A percentile compares a stretch with the other conserved stretches of the same genome.
Evolutionary conservation across 2,329 filamentous ascomycete species (phyloP).

Genomic region (Botrytis medusae): DNA sequence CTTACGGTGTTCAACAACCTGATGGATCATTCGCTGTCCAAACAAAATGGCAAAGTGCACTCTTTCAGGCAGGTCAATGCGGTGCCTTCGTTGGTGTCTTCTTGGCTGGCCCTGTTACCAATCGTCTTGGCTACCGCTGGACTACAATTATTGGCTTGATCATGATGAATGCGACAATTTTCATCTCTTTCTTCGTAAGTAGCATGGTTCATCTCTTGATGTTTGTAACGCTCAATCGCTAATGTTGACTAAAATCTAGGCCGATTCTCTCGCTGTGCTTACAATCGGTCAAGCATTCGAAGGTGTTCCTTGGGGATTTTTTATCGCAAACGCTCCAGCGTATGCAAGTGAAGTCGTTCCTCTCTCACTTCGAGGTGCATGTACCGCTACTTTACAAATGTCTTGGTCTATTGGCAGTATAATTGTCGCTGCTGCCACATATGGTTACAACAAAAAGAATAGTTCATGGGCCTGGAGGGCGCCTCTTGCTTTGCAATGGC

Average conservation of each 20-base stretch:
- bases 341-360: slow-evolving; percentile 64
- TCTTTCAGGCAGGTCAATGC: slow-evolving; percentile 55
- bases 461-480: slow-evolving; percentile 46
- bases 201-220: not conserved
- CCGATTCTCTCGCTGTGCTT: slow-evolving; percentile 40
- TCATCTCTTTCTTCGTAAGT: slow-evolving; percentile 48
- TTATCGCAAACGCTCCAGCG: slow-evolving; percentile 64
- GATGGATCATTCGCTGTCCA: slow-evolving; percentile 44
- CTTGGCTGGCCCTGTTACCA: slow-evolving; percentile 60
- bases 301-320: slow-evolving; percentile 65
- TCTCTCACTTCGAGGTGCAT: slow-evolving; percentile 55
- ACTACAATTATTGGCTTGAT: slow-evolving; percentile 57
- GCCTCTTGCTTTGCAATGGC: slow-evolving; percentile 53
- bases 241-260: not conserved
- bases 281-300: slow-evolving; percentile 44
- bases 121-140: slow-evolving; percentile 58
- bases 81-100: slow-evolving; percentile 61
- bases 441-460: slow-evolving; percentile 48
- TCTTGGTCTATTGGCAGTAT: slow-evolving; percentile 64
- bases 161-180: slow-evolving; percentile 50
- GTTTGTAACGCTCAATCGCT: not conserved
- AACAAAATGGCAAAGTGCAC: slow-evolving; percentile 57
- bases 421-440: slow-evolving; percentile 58
- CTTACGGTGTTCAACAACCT: not conserved
- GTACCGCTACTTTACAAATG: slow-evolving; percentile 65